phyloP scores from a whole-genome alignment of 192 early-diverging fungal genomes.

The Coemansia sp. region DNA sequence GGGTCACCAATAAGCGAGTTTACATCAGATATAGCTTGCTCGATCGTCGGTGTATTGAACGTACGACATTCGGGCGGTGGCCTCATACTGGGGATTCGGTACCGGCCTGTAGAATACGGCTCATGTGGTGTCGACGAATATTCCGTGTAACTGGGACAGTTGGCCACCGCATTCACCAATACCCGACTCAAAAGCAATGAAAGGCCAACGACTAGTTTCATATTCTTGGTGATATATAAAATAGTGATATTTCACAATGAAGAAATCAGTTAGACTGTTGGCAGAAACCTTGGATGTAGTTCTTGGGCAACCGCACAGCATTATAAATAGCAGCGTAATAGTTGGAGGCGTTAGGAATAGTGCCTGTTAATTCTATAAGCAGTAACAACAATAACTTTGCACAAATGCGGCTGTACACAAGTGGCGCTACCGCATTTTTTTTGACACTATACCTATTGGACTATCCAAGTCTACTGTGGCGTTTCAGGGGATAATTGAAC shows the following conservation, averaged over 20 bases:
- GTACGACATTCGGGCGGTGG: conserved; percentile 51
- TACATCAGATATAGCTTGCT: conserved; percentile 40
- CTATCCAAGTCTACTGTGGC: not conserved
- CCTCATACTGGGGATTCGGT: conserved; percentile 47
- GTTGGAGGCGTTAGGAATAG: conserved; percentile 4
- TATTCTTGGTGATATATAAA: not conserved
- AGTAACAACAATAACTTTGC: conserved; percentile 7
- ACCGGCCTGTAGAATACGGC: conserved; percentile 26
- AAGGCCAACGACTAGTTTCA: not conserved
- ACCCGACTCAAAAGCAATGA: not conserved
- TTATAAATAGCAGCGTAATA: not conserved
- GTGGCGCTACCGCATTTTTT: not conserved
- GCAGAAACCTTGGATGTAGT: not conserved
- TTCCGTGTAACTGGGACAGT: conserved; percentile 47
- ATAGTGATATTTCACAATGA: too few species aligned
- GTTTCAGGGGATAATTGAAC: not conserved
- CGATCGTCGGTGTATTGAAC: conserved; percentile 55
- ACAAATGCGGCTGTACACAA: not conserved
- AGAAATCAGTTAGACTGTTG: not conserved
- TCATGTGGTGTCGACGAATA: conserved; percentile 28
- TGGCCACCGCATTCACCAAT: not conserved
- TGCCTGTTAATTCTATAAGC: conserved; percentile 4
- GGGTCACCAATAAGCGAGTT: conserved; percentile 50
- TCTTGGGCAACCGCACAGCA: not conserved
- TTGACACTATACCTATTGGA: not conserved